Evolutionary conservation across 2,329 filamentous ascomycete species (phyloP), one percentile per base, ranked within the genome.

Genomic region (Exophiala oligosperma): DNA sequence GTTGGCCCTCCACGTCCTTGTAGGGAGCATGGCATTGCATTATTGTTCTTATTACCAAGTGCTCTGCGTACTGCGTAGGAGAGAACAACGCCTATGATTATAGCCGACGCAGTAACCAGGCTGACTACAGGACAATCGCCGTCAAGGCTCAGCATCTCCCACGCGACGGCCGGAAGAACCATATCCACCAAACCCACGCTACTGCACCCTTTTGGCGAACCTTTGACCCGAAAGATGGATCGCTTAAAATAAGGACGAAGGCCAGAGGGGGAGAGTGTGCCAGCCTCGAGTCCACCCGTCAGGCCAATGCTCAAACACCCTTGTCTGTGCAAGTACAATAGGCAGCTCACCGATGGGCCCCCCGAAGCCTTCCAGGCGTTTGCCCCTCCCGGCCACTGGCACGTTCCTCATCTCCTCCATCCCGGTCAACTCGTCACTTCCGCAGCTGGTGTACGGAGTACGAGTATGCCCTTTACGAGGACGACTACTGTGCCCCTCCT

Each of bases 191-290:
- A 12, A 32, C 46, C 46, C 46, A 48, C 46, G 24, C 46, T 48
- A 48, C 46, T 48, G 46, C 26, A 28, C 11, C 46, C 26, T n/a
- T 26, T 48, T 43, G 23, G 46, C 46, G 46, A 48, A 48, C 46
- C 46, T 32, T 48, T 48, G 46, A n/a, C 46, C 46, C 12, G 21
- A 46, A 46, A 17, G 43, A 46, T 24, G 43, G 43, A 46, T 46
- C 43, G 43, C 43, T 46, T 46, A 46, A 46, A 46, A 46, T 46
- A 46, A 46, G 24, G 43, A 24, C 35, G 35, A 37, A 14, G 35
- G 35, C 35, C 35, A 24, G 23, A 17, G 17, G 17, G 17, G 17
- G 17, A 17, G 17, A 17, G 17, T 17, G 17, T 17, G 41, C 41
- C 41, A 44, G 41, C 41, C 41, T 44, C 41, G 41, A 44, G n/a